phyloP scores from a whole-genome alignment of 768 basidiomycete genomes.

The Trametopsis cervina region DNA sequence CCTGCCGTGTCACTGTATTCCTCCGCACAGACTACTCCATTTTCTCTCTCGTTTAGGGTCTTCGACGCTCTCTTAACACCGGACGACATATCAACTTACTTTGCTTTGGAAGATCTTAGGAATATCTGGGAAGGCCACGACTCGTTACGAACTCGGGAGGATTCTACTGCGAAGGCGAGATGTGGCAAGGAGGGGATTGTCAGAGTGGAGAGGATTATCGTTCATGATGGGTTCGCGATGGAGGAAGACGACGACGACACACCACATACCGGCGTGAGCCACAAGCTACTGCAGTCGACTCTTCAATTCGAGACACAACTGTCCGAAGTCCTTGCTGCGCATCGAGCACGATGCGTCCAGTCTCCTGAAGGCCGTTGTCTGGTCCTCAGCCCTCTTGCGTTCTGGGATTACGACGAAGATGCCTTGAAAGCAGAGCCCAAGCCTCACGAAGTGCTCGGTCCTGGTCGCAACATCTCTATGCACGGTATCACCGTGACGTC shows the following conservation, averaged over 20 bases:
- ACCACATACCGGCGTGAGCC: constrained; percentile 36
- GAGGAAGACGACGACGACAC: neutral
- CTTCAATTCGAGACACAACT: constrained; percentile 57
- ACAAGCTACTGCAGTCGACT: constrained; percentile 54
- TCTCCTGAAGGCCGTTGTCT: constrained; percentile 51
- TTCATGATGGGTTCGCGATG: constrained; percentile 44
- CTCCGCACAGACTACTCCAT: constrained; percentile 54
- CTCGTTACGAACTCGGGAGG: constrained; percentile 58
- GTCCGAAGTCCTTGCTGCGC: constrained; percentile 36
- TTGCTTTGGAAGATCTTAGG: constrained; percentile 56
- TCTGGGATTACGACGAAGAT: constrained; percentile 63
- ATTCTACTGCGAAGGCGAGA: constrained; percentile 63
- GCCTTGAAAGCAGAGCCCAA: constrained; percentile 45
- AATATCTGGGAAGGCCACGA: constrained; percentile 66
- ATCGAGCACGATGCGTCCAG: constrained; percentile 47
- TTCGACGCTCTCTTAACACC: constrained; percentile 55
- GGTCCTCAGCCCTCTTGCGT: constrained; percentile 64
- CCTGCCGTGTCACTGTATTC: constrained; percentile 85
- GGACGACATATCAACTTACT: constrained; percentile 43
- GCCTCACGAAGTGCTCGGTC: constrained; percentile 52
- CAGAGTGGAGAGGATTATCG: constrained; percentile 70
- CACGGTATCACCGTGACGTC: constrained; percentile 61
- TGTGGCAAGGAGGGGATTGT: constrained; percentile 65
- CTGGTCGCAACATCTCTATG: constrained; percentile 46
- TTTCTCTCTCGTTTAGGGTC: constrained; percentile 49